phyloP scores from a whole-genome alignment of 257 asterid genomes.

The Lantana camara region DNA sequence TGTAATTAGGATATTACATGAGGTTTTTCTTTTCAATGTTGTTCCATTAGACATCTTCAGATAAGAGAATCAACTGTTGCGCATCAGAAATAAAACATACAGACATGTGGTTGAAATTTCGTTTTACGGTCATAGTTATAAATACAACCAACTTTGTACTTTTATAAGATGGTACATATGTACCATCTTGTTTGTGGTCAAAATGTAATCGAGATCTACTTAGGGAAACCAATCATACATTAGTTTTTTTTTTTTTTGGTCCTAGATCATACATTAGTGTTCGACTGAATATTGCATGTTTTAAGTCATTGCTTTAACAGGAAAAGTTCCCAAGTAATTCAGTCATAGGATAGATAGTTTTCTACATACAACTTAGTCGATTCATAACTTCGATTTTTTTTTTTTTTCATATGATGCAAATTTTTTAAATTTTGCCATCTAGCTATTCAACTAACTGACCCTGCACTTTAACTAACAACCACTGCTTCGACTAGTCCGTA shows the following conservation, averaged over 20 bases:
- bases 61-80: constrained; percentile 5
- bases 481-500: constrained; percentile 2
- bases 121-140: neutral
- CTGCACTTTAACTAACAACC: neutral
- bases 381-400: neutral
- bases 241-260: too few species aligned
- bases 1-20: constrained; percentile 2
- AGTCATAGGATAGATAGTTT: constrained; percentile 4
- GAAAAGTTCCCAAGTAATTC: neutral
- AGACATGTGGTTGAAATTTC: too few species aligned
- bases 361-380: neutral
- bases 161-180: neutral
- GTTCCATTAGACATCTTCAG: constrained; percentile 3
- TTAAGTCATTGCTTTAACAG: constrained; percentile 9
- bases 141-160: neutral
- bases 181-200: neutral
- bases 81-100: neutral
- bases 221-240: too few species aligned
- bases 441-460: neutral
- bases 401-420: constrained; percentile 8
- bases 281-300: neutral
- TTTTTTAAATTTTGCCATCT: neutral
- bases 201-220: neutral
- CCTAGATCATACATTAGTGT: neutral
- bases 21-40: neutral